A percentile compares a stretch with the other conserved stretches of the same genome.
Conservation (phyloP, 164 flowering plant species). For the Chimonanthus praecox region DNA sequence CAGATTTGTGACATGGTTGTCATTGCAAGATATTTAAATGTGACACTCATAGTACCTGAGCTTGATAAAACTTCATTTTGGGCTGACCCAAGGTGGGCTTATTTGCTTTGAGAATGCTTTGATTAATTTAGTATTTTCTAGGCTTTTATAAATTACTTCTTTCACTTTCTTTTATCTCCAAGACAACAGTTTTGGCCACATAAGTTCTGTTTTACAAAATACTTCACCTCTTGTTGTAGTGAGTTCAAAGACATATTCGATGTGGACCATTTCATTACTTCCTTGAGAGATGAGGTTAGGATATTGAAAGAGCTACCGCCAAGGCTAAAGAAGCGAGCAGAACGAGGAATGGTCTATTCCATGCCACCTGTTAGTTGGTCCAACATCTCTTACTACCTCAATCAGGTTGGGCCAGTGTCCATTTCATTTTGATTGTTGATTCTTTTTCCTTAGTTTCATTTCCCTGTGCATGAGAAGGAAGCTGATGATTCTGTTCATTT, state of each 20-base stretch:
- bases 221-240: constrained; percentile 33
- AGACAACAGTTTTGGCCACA: neutral
- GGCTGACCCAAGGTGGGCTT: constrained; percentile 84
- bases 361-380: constrained; percentile 98
- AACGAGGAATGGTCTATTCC: constrained; percentile 42
- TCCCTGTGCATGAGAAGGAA: neutral
- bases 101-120: neutral
- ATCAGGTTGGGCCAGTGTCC: constrained; percentile 40
- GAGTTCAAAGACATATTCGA: constrained; percentile 93
- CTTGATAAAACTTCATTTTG: constrained; percentile 93
- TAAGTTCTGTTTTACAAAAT: neutral
- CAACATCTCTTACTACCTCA: constrained; percentile 63
- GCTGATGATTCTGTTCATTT: constrained; percentile 1
- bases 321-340: constrained; percentile 64
- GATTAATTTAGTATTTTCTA: neutral
- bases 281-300: constrained; percentile 84
- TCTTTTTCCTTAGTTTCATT: neutral
- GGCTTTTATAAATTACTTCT: neutral
- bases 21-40: constrained; percentile 81
- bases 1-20: constrained; percentile 99
- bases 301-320: constrained; percentile 81
- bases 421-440: neutral
- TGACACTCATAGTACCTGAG: constrained; percentile 89
- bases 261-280: constrained; percentile 80
- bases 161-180: neutral